Evolutionary conservation across 169 alveolate genomes (phyloP), one percentile per base, ranked within the genome.

Genomic region (Plasmodium vivax): DNA sequence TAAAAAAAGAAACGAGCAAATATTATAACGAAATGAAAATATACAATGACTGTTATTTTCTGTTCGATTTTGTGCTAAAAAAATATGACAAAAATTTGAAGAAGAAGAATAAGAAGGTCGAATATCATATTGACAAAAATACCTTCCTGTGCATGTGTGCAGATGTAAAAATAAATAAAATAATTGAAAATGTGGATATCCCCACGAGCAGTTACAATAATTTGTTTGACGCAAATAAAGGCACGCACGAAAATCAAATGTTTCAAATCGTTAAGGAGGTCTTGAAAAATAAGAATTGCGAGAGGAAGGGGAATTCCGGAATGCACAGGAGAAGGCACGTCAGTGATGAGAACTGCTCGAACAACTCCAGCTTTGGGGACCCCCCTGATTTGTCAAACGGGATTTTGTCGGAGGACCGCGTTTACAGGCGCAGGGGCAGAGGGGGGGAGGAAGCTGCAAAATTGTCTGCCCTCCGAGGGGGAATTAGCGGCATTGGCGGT

Each of bases 81-180:
- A 84, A 84, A 58, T 85, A 84, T 94, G 94, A 85, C 16, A 90
- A 75, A 27, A 85, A 92, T 71, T 71, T 91, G 62, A 93, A 90
- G 73, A 88, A 94, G 58, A 84, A 91, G 23, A 94, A 84, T 43
- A 94, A 90, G 27, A 94, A 74, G 43, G 68, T 77, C 34, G 95
- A 94, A 72, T 84, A 88, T 71, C 75, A 94, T n/a, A 94, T 85
- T n/a, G 93, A 92, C 23, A 84, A 83, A 73, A 75, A 68, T 56
- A 91, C 93, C n/a, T 94, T 92, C 82, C 68, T 92, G 32, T 92
- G 95, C 38, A 92, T 92, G 95, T 92, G 95, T 92, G 75, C 83
- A 72, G 95, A 84, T 93, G 84, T 94, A 34, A 94, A 93, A 94
- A 90, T 82, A 62, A 82, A 90, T 75, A 81, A 88, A 81, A 82